These are phyloP conservation scores for Hirschfeldia incana DNA, from an alignment of 345 rosid species.

Conservation along the genomic window DNA sequence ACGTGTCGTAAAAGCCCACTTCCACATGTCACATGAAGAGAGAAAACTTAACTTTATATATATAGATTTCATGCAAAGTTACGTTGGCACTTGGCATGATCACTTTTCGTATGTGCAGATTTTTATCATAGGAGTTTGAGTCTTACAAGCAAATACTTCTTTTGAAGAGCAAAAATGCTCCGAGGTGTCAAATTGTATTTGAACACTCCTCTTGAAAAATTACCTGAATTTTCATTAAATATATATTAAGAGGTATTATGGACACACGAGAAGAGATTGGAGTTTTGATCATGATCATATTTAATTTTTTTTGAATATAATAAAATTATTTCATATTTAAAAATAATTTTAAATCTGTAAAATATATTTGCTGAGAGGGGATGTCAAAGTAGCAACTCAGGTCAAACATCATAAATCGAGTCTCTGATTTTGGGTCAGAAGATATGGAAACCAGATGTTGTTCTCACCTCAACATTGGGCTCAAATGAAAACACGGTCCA, in stretches of 20 bases:
- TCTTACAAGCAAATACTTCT: conserved; percentile 39
- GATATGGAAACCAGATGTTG: background rate
- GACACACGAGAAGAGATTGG: too few relatives aligned
- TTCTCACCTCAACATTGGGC: background rate
- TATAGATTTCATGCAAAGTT: conserved; percentile 42
- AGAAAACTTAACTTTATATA: too few relatives aligned
- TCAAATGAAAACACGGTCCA: background rate
- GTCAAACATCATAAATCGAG: background rate
- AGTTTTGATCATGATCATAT: background rate
- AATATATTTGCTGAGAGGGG: background rate
- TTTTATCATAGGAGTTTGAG: conserved; percentile 31
- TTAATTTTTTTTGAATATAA: background rate
- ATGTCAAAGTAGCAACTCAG: background rate
- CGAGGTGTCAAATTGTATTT: conserved; percentile 20
- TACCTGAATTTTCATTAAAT: background rate
- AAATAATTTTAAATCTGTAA: background rate
- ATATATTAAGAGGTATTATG: background rate
- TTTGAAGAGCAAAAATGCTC: background rate
- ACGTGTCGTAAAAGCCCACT: too few relatives aligned
- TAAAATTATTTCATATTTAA: background rate
- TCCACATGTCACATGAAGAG: too few relatives aligned
- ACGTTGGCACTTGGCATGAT: conserved; percentile 49
- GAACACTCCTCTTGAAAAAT: background rate
- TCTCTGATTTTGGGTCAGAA: background rate
- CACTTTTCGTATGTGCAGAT: conserved; percentile 35